phyloP scores from a whole-genome alignment of 352 stramenopile genomes.

The Globisporangium splendens region DNA sequence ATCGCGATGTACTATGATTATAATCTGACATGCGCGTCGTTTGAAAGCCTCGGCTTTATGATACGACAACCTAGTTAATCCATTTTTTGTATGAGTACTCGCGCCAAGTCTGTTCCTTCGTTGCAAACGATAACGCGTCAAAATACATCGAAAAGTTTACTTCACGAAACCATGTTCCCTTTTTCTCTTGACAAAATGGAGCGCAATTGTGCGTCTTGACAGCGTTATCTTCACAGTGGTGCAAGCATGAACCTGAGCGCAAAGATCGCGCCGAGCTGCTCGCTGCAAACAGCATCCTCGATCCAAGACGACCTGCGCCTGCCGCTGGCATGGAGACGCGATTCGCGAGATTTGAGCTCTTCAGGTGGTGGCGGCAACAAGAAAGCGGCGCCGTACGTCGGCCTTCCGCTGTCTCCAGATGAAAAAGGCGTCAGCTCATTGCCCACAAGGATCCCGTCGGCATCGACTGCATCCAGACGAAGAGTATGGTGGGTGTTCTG shows the following conservation, averaged over 20 bases:
- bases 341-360: background rate
- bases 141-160: no score
- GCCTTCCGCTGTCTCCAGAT: constrained; percentile 1
- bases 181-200: constrained; percentile 3
- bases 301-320: constrained; percentile 20
- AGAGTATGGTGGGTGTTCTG: background rate
- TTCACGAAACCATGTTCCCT: no score
- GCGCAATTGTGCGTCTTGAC: no score
- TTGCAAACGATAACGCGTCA: no score
- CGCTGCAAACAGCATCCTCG: constrained; percentile 19
- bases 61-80: constrained; percentile 83
- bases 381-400: background rate
- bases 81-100: constrained; percentile 71
- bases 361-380: background rate
- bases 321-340: constrained; percentile 10
- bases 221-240: no score
- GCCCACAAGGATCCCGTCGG: no score
- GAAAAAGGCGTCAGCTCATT: background rate
- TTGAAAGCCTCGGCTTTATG: constrained; percentile 66
- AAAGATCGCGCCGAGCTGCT: constrained; percentile 10
- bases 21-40: constrained; percentile 77
- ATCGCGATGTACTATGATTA: constrained; percentile 44
- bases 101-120: background rate
- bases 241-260: background rate
- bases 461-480: background rate